These are phyloP conservation scores for Entamoeba histolytica DNA, from an alignment of 208 protist genomes.

Conservation along the genomic window DNA sequence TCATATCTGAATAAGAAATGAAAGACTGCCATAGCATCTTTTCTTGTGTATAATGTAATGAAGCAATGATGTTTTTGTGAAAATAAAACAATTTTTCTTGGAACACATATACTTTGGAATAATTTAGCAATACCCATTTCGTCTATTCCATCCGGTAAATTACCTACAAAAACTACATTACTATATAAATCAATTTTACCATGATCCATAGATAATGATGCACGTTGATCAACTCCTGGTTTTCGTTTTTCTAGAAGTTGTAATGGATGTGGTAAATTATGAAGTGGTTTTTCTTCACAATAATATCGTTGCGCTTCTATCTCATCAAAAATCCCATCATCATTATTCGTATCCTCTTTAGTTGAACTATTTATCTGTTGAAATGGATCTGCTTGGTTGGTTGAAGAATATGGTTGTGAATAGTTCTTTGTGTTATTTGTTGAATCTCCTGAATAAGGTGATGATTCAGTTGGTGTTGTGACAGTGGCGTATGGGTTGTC, in stretches of 20 bases:
- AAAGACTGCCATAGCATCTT: neutral
- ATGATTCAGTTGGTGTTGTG: no score
- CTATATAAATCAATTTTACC: neutral
- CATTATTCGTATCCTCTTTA: neutral
- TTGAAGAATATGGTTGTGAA: no score
- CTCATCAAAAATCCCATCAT: neutral
- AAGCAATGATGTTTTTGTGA: neutral
- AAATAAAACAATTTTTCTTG: neutral
- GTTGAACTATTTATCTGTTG: no score
- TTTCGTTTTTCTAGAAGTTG: neutral
- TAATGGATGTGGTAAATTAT: neutral
- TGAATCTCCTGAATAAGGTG: no score
- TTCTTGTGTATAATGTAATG: neutral
- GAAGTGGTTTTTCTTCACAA: neutral
- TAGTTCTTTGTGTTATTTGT: no score
- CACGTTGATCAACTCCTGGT: neutral
- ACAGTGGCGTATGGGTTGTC: no score
- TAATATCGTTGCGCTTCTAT: neutral
- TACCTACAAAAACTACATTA: neutral
- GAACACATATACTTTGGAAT: neutral
- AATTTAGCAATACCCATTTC: neutral
- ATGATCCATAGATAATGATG: neutral
- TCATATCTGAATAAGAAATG: neutral
- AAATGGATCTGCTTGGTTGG: no score
- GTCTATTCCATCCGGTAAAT: neutral